Conservation (phyloP, 148 eudicot species). For the Rhododendron simsii region DNA sequence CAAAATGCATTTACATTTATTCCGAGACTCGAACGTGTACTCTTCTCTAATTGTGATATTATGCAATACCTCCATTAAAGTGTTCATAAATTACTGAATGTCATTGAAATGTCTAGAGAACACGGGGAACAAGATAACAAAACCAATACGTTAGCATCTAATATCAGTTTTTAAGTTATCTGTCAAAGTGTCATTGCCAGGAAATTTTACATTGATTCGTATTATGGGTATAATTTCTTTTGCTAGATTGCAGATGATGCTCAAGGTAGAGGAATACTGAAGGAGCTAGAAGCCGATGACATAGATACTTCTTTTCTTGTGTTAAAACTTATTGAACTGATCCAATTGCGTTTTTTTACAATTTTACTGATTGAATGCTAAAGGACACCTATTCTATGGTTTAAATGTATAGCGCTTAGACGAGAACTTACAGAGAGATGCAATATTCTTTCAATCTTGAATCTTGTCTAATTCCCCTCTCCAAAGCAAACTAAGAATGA, state of each 20-base stretch:
- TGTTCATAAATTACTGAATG: not conserved
- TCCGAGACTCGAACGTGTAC: not conserved
- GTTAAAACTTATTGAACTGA: constrained; percentile 24
- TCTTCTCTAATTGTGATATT: not conserved
- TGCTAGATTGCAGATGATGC: too few relatives aligned
- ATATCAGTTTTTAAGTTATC: not conserved
- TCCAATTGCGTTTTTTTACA: not conserved
- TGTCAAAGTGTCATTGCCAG: too few relatives aligned
- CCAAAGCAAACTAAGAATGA: not conserved
- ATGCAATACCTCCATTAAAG: not conserved
- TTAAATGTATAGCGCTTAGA: not conserved
- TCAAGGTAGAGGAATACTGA: constrained; percentile 68
- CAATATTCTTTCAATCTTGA: not conserved
- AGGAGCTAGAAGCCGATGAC: constrained; percentile 82
- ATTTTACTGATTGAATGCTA: not conserved
- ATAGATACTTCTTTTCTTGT: constrained; percentile 81
- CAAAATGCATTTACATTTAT: not conserved
- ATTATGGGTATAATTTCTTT: too few relatives aligned
- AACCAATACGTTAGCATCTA: not conserved
- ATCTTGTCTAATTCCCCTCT: not conserved
- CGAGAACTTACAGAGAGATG: not conserved
- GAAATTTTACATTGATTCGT: too few relatives aligned
- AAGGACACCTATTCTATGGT: not conserved
- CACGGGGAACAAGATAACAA: not conserved
- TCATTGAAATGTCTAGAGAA: not conserved